Evolutionary conservation across 2,329 filamentous ascomycete species (phyloP), one percentile per base, ranked within the genome.

Genomic region (Claviceps purpurea): DNA sequence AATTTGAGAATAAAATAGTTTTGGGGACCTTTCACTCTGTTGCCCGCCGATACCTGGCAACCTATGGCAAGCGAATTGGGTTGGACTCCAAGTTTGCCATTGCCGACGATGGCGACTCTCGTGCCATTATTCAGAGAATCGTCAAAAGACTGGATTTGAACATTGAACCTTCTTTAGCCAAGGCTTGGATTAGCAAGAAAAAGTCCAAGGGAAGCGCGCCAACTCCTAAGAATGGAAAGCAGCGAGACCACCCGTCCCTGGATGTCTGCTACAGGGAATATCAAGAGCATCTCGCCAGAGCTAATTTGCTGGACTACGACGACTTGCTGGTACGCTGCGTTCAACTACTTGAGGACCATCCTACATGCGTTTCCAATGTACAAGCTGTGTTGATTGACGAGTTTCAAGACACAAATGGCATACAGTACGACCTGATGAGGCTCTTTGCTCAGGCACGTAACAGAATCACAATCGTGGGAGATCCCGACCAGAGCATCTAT

Each of bases 401-500:
- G 64, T 98, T 96, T 57, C 91, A 98, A 68, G 91, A 98, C 68
- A 97, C 91, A 7, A 98, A 97, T 63, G 79, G 88, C 20, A 84
- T 96, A 4, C 91, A 98, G 66, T 97, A 95, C 61, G 89, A 96
- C 59, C 72, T 98, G 43, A 96, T 96, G 89, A 84, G 79, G 56
- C 75, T 95, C 1, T 84, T 98, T 60, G 88, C 90, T 1, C 81
- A 88, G 55, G 70, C 74, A 22, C 75, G 77, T 44, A 78, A 80
- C 52, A 78, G 82, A n/a, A 91, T 97, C 58, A 97, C 91, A 1
- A 87, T 96, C 54, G 93, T 98, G 4, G 93, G 91, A 38, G 91
- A 98, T 64, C 91, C 93, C 0, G 93, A 98, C 65, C 91, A 98
- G 67, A 96, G 90, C 65, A 98, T 98, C 53, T 98, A 97, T 64